phyloP scores from a whole-genome alignment of 2,329 filamentous ascomycete species.

The Ascochyta clinopodiicola region DNA sequence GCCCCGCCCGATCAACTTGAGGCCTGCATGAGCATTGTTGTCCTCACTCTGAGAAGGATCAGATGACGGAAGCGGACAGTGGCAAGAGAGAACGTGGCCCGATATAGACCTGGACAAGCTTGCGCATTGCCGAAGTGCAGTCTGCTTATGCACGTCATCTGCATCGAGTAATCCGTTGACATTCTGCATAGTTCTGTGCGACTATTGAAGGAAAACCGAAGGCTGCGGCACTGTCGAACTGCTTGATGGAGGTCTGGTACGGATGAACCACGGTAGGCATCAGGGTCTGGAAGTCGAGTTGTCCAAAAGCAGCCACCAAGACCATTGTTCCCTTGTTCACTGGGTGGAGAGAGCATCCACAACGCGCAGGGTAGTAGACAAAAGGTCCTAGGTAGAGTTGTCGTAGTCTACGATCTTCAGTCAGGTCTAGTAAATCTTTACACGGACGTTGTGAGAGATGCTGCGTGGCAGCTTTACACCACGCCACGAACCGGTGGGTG shows the following conservation, averaged over 20 bases:
- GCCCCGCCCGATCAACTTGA: neutral
- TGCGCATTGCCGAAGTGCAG: neutral
- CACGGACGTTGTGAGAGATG: neutral
- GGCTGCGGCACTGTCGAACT: neutral
- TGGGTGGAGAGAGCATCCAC: neutral
- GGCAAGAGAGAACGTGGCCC: slow-evolving; percentile 1
- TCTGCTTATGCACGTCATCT: slow-evolving; percentile 5
- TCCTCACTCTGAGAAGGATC: neutral
- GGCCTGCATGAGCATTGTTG: slow-evolving; percentile 2
- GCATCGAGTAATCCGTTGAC: neutral
- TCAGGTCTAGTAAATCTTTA: neutral
- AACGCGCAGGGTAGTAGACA: neutral
- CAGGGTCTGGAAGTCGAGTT: neutral
- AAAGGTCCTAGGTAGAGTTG: neutral
- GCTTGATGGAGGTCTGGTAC: neutral
- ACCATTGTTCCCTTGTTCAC: neutral
- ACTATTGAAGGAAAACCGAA: neutral
- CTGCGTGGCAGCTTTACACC: neutral
- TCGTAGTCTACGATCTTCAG: neutral
- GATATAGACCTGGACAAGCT: slow-evolving; percentile 7
- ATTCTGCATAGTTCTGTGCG: neutral
- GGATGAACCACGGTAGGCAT: neutral
- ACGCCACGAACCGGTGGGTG: neutral
- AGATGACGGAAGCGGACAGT: slow-evolving; percentile 7
- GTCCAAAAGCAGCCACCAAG: slow-evolving; percentile 3